These are phyloP conservation scores for Boletus rubescentipes DNA, from an alignment of 768 basidiomycete species.

Conservation along the genomic window DNA sequence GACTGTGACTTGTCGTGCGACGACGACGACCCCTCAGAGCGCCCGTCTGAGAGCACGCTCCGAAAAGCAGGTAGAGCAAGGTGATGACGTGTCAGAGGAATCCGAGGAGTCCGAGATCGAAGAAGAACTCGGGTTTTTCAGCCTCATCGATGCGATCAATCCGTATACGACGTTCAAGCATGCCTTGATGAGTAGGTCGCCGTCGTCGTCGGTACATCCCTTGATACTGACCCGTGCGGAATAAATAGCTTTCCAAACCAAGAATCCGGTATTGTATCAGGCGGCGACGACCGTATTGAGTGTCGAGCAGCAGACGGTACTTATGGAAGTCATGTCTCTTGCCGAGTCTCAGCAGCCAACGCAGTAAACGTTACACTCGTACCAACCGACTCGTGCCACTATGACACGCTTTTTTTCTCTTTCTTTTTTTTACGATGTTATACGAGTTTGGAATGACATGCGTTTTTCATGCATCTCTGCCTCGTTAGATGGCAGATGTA, in stretches of 20 bases:
- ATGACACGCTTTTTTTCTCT: neutral
- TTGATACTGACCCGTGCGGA: neutral
- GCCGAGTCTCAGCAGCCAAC: conserved; percentile 45
- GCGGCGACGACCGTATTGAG: conserved; percentile 67
- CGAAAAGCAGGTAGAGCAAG: conserved; percentile 34
- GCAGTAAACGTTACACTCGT: too few species aligned
- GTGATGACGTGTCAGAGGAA: conserved; percentile 38
- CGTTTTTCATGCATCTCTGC: neutral
- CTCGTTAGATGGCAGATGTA: too few species aligned
- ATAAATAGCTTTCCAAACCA: conserved; percentile 68
- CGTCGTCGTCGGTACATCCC: neutral
- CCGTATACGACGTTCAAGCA: conserved; percentile 78
- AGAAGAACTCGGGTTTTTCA: conserved; percentile 86
- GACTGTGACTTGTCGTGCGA: too few species aligned
- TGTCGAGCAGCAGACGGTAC: conserved; percentile 73
- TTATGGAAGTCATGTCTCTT: conserved; percentile 83
- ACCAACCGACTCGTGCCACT: too few species aligned
- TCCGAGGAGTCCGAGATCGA: conserved; percentile 62
- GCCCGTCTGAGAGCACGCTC: conserved; percentile 68
- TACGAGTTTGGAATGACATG: neutral
- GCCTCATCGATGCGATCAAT: conserved; percentile 76
- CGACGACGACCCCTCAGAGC: conserved; percentile 42
- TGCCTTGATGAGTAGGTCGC: conserved; percentile 61
- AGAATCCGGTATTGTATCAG: conserved; percentile 66
- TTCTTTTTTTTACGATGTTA: neutral